phyloP scores from a whole-genome alignment of 495 filamentous ascomycete genomes.

The Articulospora tetracladia region DNA sequence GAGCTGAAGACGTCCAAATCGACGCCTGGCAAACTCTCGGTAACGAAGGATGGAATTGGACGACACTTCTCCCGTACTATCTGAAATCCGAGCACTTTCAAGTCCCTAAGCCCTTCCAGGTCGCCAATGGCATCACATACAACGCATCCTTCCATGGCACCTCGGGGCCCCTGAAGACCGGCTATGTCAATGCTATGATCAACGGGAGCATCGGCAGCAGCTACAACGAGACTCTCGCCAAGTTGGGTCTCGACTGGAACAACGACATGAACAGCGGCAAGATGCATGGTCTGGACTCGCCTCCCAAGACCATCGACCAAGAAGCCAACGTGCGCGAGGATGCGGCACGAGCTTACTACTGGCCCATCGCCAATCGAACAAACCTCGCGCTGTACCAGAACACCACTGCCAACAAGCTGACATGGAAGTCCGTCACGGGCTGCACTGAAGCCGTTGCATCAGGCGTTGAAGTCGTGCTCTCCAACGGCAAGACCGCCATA shows the following conservation, averaged over 20 bases:
- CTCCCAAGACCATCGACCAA: conserved; percentile 20
- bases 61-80: neutral
- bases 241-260: neutral
- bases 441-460: conserved; percentile 2
- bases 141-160: conserved; percentile 30
- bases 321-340: conserved; percentile 16
- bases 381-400: conserved; percentile 12
- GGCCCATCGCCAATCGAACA: conserved; percentile 13
- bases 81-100: conserved; percentile 36
- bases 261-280: conserved; percentile 34
- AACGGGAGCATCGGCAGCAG: neutral
- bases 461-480: neutral
- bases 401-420: conserved; percentile 2
- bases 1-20: conserved; percentile 25
- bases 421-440: neutral
- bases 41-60: conserved; percentile 1
- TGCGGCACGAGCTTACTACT: conserved; percentile 7
- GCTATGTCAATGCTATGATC: neutral
- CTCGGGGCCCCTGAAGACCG: conserved; percentile 30
- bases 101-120: conserved; percentile 17
- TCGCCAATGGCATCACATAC: conserved; percentile 27
- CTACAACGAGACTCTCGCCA: neutral
- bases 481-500: neutral
- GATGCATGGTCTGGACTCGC: conserved; percentile 12
- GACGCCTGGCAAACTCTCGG: conserved; percentile 18